Base-by-base conservation (phyloP, 176 grass and related monocot genomes). In the Eragrostis nindensis region DNA sequence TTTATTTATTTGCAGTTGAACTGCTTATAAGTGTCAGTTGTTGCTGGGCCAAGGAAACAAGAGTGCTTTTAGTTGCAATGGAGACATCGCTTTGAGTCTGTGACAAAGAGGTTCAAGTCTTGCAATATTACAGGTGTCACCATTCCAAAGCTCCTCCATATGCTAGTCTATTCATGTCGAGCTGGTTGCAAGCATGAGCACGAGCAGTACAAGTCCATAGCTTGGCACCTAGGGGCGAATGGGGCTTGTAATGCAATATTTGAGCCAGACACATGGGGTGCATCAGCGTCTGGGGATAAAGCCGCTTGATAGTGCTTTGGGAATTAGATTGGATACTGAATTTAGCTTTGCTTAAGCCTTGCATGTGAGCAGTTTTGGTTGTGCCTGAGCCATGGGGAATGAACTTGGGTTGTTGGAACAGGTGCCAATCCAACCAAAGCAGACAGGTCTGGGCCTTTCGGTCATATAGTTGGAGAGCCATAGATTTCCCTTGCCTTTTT, bases 181-280 rank as follows among this genome's bases (percentile, higher is more conserved):
- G 46, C 57, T 67, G 42, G 68, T 66, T 80, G 76, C 76, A 22
- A 36, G 43, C 11, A 78, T 53, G 59, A 68, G 62, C 29, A 65
- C 44, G 62, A 77, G 42, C 39, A 52, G 72, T 76, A n/a, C 62
- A 17, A 5, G 7, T 13, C 18, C 57, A 56, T 66, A 57, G 18
- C 47, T 86, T 80, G 73, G 65, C 18, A 32, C 26, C 29, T 44
- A 55, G 66, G 68, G 15, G 8, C 49, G 46, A 79, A 77, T 70
- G 21, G 30, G n/a, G 64, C 3, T 5, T 32, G 55, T 36, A 45
- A 43, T 78, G 54, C 44, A 45, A 19, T 67, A 24, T 65, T 39
- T 11, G 62, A 73, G 68, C 76, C 50, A 22, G 80, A 84, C 84
- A 93, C 84, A 84, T 90, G 84, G 76, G 84, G 47, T 82, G 87